Percentiles rank a stretch among this genome's conserved stretches.
Conservation (phyloP, 352 stramenopile genomes). For the Elongisporangium anandrum region DNA sequence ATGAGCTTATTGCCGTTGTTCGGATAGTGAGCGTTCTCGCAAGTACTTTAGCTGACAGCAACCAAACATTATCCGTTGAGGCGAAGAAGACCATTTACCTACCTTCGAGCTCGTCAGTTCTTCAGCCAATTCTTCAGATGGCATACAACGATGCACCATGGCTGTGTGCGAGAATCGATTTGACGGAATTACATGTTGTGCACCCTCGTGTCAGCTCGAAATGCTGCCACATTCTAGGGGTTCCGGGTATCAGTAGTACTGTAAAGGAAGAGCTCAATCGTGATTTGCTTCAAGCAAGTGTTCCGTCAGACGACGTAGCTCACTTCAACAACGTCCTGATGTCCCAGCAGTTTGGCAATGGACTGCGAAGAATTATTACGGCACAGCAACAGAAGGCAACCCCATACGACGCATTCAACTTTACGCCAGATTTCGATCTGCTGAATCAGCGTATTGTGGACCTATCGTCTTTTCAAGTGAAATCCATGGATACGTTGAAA, state of each 20-base stretch:
- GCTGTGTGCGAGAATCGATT: constrained; percentile 53
- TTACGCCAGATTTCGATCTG: constrained; percentile 55
- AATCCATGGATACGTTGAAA: constrained; percentile 40
- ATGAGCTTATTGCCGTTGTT: constrained; percentile 80
- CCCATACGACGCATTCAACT: constrained; percentile 32
- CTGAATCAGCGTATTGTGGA: constrained; percentile 55
- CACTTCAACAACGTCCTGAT: constrained; percentile 49
- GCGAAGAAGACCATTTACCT: constrained; percentile 50
- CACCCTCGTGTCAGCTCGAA: constrained; percentile 52
- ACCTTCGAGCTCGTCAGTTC: constrained; percentile 45
- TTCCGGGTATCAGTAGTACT: constrained; percentile 53
- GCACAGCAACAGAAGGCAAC: constrained; percentile 56
- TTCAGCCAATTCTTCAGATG: constrained; percentile 57
- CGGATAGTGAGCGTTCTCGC: constrained; percentile 71
- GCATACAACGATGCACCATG: constrained; percentile 69
- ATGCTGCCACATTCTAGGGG: constrained; percentile 49
- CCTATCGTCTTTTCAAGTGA: constrained; percentile 40
- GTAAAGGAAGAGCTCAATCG: constrained; percentile 59
- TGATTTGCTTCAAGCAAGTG: constrained; percentile 4
- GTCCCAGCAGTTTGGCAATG: constrained; percentile 51
- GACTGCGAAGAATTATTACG: constrained; percentile 62
- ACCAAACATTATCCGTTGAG: constrained; percentile 26
- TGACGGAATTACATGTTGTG: constrained; percentile 58
- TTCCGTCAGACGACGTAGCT: constrained; percentile 23
- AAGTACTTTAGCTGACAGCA: constrained; percentile 38